Evolutionary conservation across 164 flowering plant genomes (phyloP).

Genomic region (Umbilicus rupestris): DNA sequence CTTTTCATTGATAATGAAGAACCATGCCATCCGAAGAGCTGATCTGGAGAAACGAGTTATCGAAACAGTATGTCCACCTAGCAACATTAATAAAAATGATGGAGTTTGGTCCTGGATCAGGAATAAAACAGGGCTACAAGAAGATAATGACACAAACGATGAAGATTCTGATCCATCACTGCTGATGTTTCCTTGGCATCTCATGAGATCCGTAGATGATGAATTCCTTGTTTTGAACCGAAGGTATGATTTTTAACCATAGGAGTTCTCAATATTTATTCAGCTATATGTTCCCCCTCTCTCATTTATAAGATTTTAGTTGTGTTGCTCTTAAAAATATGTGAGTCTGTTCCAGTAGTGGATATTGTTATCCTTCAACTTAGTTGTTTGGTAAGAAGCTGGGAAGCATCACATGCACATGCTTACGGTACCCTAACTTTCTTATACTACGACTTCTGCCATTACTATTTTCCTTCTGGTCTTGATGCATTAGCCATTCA

Average conservation of each 20-base stretch:
- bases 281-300: background rate
- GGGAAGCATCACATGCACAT: too few relatives aligned
- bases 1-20: slow-evolving; percentile 33
- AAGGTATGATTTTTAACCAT: slow-evolving; percentile 39
- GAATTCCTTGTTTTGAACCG: slow-evolving; percentile 42
- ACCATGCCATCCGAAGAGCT: slow-evolving; percentile 90
- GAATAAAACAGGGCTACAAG: slow-evolving; percentile 45
- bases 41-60: slow-evolving; percentile 57
- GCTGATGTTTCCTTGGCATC: slow-evolving; percentile 74
- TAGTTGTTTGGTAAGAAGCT: too few relatives aligned
- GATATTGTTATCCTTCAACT: too few relatives aligned
- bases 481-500: background rate
- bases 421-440: too few relatives aligned
- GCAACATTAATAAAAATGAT: slow-evolving; percentile 21
- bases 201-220: slow-evolving; percentile 36
- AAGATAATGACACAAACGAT: slow-evolving; percentile 22
- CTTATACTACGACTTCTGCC: too few relatives aligned
- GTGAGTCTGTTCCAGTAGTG: too few relatives aligned
- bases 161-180: slow-evolving; percentile 31
- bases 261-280: slow-evolving; percentile 2
- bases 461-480: background rate
- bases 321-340: too few relatives aligned
- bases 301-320: background rate
- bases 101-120: slow-evolving; percentile 66
- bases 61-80: slow-evolving; percentile 57